Evolutionary conservation across 306 rosid species (phyloP), one percentile per base, ranked within the genome.

Genomic region (Trifolium dubium): DNA sequence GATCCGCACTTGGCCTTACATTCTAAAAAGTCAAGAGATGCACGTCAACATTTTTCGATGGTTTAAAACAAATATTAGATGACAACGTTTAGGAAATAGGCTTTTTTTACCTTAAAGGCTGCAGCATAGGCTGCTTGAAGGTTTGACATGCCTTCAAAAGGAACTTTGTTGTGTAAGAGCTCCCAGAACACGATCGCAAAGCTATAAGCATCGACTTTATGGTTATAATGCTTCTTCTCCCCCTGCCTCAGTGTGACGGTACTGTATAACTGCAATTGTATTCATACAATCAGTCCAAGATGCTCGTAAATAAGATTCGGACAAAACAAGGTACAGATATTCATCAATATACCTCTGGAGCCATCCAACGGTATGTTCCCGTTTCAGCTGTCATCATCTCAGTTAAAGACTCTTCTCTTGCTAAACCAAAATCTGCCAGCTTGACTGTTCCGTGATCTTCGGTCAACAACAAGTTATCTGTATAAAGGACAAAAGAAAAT

Each of bases 371-470:
- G 84, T 93, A 93, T 0, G 96, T 93, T 55, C 98, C 97, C 2
- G 97, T 93, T 86, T 93, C 98, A 6, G 97, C 98, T 0, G 98
- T 91, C 98, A 93, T 93, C 94, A 89, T 93, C 87, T 93, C 97
- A 23, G 96, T 93, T 63, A 93, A 80, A 9, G 98, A 82, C 83
- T 93, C 98, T 78, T 93, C 98, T 84, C 97, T 86, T 18, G 97
- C 97, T 83, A 91, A 88, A 64, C 98, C 98, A 81, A 93, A 93
- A 86, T 93, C 98, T 51, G 97, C 97, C 55, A 93, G 88, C 79
- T 91, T 91, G 35, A 93, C 92, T 37, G 90, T 85, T 84, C 84
- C 88, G 63, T 88, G 89, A 77, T 93, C 94, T 46, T 89, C 91
- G 44, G 91, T 89, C 83, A 93, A 75, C 54, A 93, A 91, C 69